Percentiles rank a stretch among this genome's conserved stretches.
phyloP scores from a whole-genome alignment of 1,139 yeast species.

The Candida neerlandica region DNA sequence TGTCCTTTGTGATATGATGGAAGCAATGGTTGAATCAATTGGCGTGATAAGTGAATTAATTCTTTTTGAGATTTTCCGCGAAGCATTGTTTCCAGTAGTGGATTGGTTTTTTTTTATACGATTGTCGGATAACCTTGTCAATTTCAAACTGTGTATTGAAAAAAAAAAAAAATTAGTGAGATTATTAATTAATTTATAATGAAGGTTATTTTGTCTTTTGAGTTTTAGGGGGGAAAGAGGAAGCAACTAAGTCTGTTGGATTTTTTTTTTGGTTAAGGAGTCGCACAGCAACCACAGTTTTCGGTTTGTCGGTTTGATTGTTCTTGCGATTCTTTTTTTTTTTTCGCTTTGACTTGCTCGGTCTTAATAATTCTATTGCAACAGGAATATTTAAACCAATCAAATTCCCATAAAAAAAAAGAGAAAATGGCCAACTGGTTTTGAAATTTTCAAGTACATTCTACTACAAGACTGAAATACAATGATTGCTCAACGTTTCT shows the following conservation, averaged over 20 bases:
- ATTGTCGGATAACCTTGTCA: neutral
- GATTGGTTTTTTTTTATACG: neutral
- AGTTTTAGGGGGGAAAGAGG: neutral
- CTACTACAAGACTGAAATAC: neutral
- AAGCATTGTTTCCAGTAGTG: slow-evolving; percentile 21
- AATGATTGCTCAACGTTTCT: slow-evolving; percentile 12
- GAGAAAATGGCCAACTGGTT: neutral
- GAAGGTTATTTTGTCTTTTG: neutral
- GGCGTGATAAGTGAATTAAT: slow-evolving; percentile 49
- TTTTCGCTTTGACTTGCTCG: neutral
- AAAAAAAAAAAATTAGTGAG: neutral
- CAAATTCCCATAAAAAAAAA: slow-evolving; percentile 1
- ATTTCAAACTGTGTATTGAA: neutral
- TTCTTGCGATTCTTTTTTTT: neutral
- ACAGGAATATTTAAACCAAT: slow-evolving; percentile 6
- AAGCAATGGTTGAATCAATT: slow-evolving; percentile 74
- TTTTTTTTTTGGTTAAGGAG: no score
- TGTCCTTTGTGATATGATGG: slow-evolving; percentile 87
- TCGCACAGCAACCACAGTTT: slow-evolving; percentile 2
- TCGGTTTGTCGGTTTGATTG: neutral
- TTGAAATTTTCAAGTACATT: neutral
- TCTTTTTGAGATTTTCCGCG: slow-evolving; percentile 45
- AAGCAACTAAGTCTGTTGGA: neutral
- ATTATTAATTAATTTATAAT: slow-evolving; percentile 3
- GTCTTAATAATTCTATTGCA: no score